Percentiles rank a stretch among this genome's conserved stretches.
Evolutionary conservation across 1,139 yeast genomes (phyloP).

Genomic region (Meyerozyma smithsonii): DNA sequence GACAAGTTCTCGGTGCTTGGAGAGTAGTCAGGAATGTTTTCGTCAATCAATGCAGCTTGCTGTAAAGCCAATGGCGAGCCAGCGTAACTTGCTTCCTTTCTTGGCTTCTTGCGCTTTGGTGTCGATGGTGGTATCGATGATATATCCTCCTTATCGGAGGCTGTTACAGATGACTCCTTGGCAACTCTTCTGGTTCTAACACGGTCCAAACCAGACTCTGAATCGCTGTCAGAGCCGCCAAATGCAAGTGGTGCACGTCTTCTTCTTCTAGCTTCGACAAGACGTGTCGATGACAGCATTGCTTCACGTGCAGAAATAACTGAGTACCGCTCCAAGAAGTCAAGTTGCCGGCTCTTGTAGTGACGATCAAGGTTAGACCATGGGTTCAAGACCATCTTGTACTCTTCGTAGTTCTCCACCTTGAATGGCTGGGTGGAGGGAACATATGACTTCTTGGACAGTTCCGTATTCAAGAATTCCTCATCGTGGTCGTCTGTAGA

Average conservation of each 20-base stretch:
- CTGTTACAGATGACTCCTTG: slow-evolving; percentile 28
- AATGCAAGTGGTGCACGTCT: slow-evolving; percentile 10
- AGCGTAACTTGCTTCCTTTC: slow-evolving; percentile 21
- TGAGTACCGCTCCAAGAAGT: slow-evolving; percentile 48
- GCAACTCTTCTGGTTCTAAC: slow-evolving; percentile 58
- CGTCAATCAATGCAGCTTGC: slow-evolving; percentile 51
- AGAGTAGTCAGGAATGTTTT: slow-evolving; percentile 63
- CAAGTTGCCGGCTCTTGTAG: slow-evolving; percentile 45
- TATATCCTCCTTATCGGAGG: slow-evolving; percentile 13
- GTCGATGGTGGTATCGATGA: slow-evolving; percentile 12
- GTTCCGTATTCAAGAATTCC: slow-evolving; percentile 6
- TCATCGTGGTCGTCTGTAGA: slow-evolving; percentile 12
- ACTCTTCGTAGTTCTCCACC: slow-evolving; percentile 42
- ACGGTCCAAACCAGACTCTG: slow-evolving; percentile 36
- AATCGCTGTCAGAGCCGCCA: slow-evolving; percentile 25
- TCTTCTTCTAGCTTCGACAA: slow-evolving; percentile 16
- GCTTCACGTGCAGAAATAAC: slow-evolving; percentile 12
- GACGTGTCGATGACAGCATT: slow-evolving; percentile 14
- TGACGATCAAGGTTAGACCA: slow-evolving; percentile 40
- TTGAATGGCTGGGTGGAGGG: slow-evolving; percentile 32
- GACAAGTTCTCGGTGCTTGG: slow-evolving; percentile 67
- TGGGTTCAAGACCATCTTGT: slow-evolving; percentile 47
- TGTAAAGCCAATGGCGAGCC: slow-evolving; percentile 33
- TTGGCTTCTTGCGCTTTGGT: slow-evolving; percentile 21
- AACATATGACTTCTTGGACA: slow-evolving; percentile 16